These are phyloP conservation scores for Yarrowia sp. DNA, from an alignment of 805 yeast genomes.

Conservation along the genomic window DNA sequence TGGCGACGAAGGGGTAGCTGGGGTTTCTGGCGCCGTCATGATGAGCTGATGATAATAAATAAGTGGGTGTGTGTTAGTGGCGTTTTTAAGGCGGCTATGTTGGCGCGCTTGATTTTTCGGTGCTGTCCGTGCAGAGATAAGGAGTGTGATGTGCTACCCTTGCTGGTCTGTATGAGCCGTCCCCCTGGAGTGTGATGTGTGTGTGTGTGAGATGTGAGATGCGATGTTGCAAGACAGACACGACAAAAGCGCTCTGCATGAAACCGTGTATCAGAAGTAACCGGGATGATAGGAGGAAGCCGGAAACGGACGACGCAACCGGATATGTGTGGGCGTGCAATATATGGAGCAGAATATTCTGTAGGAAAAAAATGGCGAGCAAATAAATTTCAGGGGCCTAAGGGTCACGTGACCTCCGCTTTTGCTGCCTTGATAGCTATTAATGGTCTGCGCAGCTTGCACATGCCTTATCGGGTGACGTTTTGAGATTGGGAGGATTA, in stretches of 20 bases:
- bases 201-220: neutral
- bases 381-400: too few species aligned
- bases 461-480: slow-evolving; percentile 15
- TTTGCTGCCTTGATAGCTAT: neutral
- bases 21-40: neutral
- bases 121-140: too few species aligned
- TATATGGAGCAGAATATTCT: too few species aligned
- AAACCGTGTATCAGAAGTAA: too few species aligned
- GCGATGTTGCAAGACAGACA: neutral
- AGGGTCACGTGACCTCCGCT: neutral
- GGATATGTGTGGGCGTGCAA: too few species aligned
- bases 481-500: neutral
- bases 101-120: neutral
- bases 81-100: neutral
- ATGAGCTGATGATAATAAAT: neutral
- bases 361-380: too few species aligned
- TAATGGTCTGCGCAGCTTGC: neutral
- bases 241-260: neutral
- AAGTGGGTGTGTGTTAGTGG: neutral
- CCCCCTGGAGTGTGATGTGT: neutral
- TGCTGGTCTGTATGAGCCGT: too few species aligned
- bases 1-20: slow-evolving; percentile 15
- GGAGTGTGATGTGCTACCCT: too few species aligned
- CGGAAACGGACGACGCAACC: too few species aligned
- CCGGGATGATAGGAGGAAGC: too few species aligned